Percentiles rank a stretch among this genome's conserved stretches.
Evolutionary conservation across 1,139 yeast species (phyloP).

Genomic region (Suhomyces taliae): DNA sequence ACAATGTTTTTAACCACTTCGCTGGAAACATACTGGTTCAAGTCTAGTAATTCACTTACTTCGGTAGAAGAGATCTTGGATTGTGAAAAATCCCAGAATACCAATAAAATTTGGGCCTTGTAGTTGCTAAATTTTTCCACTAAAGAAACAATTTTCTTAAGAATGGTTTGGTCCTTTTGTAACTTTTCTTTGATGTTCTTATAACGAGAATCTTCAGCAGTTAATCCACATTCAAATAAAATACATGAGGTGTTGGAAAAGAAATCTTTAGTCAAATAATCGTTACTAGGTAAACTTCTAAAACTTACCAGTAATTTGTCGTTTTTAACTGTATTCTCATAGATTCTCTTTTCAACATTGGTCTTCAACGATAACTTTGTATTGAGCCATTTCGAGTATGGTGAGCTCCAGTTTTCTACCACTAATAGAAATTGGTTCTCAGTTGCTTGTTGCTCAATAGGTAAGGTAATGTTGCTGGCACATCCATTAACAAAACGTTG

Average conservation of each 20-base stretch:
- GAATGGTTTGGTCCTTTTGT: slow-evolving; percentile 33
- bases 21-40: slow-evolving; percentile 13
- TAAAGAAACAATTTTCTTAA: slow-evolving; percentile 40
- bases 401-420: slow-evolving; percentile 45
- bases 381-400: slow-evolving; percentile 49
- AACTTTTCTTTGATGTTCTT: slow-evolving; percentile 30
- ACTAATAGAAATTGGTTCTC: slow-evolving; percentile 37
- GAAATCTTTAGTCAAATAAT: slow-evolving; percentile 33
- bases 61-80: slow-evolving; percentile 18
- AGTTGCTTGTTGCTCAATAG: slow-evolving; percentile 19
- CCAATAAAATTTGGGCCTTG: slow-evolving; percentile 37
- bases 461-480: slow-evolving; percentile 23
- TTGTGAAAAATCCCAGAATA: slow-evolving; percentile 39
- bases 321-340: slow-evolving; percentile 24
- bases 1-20: slow-evolving; percentile 22
- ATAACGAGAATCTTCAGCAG: slow-evolving; percentile 18
- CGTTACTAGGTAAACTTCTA: slow-evolving; percentile 40
- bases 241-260: slow-evolving; percentile 42
- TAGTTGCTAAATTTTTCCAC: slow-evolving; percentile 35
- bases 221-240: slow-evolving; percentile 49
- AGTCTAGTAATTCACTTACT: slow-evolving; percentile 19
- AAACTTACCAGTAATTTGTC: slow-evolving; percentile 28
- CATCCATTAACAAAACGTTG: slow-evolving; percentile 23
- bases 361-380: slow-evolving; percentile 37
- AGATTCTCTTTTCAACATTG: slow-evolving; percentile 27